Percentiles rank a stretch among this genome's conserved stretches.
Evolutionary conservation across 2,329 filamentous ascomycete genomes (phyloP).

Genomic region (Monosporascus sp.): DNA sequence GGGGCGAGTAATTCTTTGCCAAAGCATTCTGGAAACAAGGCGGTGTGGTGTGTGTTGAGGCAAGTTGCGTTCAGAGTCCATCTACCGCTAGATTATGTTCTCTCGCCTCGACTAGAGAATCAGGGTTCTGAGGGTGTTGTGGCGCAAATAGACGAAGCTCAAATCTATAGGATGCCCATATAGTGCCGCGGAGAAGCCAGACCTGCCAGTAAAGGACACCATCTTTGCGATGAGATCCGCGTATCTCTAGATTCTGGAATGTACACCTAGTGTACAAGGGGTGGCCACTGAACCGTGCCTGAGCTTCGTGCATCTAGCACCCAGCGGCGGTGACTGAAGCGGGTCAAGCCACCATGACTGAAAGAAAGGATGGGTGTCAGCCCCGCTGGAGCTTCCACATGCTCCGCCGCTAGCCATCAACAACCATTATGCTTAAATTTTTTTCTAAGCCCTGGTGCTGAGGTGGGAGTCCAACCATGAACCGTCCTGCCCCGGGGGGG

Average conservation of each 20-base stretch:
- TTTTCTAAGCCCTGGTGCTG: too few species aligned
- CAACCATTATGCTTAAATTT: background rate
- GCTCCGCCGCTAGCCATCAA: background rate
- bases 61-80: slow-evolving; percentile 6
- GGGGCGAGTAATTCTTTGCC: slow-evolving; percentile 19
- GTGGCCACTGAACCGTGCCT: background rate
- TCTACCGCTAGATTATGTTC: slow-evolving; percentile 17
- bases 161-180: background rate
- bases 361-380: background rate
- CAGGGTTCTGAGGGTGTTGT: slow-evolving; percentile 9
- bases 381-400: background rate
- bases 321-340: background rate
- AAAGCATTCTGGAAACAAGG: slow-evolving; percentile 21
- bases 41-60: slow-evolving; percentile 20
- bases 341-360: background rate
- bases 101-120: slow-evolving; percentile 10
- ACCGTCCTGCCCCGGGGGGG: too few species aligned
- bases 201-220: too few species aligned
- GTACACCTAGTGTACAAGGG: too few species aligned
- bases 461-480: too few species aligned
- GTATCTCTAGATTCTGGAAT: too few species aligned
- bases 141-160: background rate
- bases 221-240: too few species aligned
- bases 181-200: too few species aligned
- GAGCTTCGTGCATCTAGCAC: background rate